Percentiles rank a stretch among this genome's conserved stretches.
phyloP scores from a whole-genome alignment of 192 early-diverging fungal genomes.

The Obelidium mucronatum region DNA sequence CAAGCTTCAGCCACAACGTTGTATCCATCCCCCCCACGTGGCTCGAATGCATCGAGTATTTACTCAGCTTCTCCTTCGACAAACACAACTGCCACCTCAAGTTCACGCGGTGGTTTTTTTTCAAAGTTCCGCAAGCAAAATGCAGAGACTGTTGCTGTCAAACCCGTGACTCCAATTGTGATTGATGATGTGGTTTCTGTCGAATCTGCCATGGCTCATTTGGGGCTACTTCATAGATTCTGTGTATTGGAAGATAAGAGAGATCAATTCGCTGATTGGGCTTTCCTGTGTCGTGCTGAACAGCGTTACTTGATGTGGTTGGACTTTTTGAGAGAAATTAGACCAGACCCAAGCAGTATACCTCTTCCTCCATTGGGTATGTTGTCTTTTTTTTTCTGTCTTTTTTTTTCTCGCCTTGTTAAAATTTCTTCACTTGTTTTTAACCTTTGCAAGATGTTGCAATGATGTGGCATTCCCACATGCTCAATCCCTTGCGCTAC shows the following conservation, averaged over 20 bases:
- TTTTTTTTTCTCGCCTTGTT: too few species aligned
- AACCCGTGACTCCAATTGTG: slow-evolving; percentile 8
- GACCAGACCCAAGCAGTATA: slow-evolving; percentile 34
- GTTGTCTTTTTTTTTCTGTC: too few species aligned
- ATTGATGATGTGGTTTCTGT: slow-evolving; percentile 27
- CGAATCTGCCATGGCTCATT: slow-evolving; percentile 31
- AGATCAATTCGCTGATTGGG: slow-evolving; percentile 51
- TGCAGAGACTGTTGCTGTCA: neutral
- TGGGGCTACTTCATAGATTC: slow-evolving; percentile 48
- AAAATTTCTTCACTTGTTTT: neutral
- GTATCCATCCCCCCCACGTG: too few species aligned
- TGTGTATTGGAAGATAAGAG: slow-evolving; percentile 18
- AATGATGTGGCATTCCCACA: slow-evolving; percentile 68
- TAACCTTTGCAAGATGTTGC: slow-evolving; percentile 57
- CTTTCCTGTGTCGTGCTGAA: slow-evolving; percentile 61
- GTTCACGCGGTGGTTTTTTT: slow-evolving; percentile 4
- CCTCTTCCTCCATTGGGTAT: slow-evolving; percentile 53
- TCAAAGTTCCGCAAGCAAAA: neutral
- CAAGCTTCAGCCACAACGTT: too few species aligned
- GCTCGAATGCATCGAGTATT: too few species aligned
- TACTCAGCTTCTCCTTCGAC: neutral
- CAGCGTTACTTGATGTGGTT: slow-evolving; percentile 62
- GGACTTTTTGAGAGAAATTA: slow-evolving; percentile 46
- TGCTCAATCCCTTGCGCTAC: slow-evolving; percentile 64
- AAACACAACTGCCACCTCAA: neutral